Evolutionary conservation across 2,329 filamentous ascomycete genomes (phyloP), one percentile per base, ranked within the genome.

Genomic region (Clarireedia hainanense): DNA sequence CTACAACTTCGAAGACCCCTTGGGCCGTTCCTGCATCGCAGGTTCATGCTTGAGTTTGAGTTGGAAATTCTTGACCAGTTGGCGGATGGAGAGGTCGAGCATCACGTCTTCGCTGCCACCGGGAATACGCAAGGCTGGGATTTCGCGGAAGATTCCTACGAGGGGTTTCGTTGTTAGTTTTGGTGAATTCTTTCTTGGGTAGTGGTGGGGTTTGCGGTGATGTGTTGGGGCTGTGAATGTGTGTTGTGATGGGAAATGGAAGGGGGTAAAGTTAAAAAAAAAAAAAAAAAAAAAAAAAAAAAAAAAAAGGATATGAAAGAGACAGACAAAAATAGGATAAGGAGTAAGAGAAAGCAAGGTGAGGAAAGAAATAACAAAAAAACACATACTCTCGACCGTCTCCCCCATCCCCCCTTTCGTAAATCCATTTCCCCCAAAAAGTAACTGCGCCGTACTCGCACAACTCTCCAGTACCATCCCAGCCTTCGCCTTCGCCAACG

Each of bases 371-470:
- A 17, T n/a, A 37, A 26, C 7, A 53, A 24, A 20, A 10, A 34
- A 49, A 80, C 80, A 80, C 80, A 76, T 73, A 80, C 84, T 80
- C 69, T 90, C 86, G 34, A 81, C 78, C 60, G 88, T 72, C 69
- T 88, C 85, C 20, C 88, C 88, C 68, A 86, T 82, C 0, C 88
- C 87, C 12, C 76, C 79, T 59, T 77, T 78, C 0, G 86, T 89
- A 63, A 82, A 88, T 0, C 86, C 87, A 66, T 85, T 88, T 2
- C 88, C 87, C 3, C 87, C 87, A 68, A 90, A 89, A 24, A 91
- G 69, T 55, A 90, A 69, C 47, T 88, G 79, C 0, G 86, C 85
- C 53, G 78, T 82, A 63, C 85, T 79, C 3, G 86, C 84, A 66
- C 85, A 88, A 67, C 88, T 84, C 60, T 86, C 84, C 46, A 90